Evolutionary conservation across 352 stramenopile genomes (phyloP), one percentile per base, ranked within the genome.

Genomic region (Pythium scleroteichum): DNA sequence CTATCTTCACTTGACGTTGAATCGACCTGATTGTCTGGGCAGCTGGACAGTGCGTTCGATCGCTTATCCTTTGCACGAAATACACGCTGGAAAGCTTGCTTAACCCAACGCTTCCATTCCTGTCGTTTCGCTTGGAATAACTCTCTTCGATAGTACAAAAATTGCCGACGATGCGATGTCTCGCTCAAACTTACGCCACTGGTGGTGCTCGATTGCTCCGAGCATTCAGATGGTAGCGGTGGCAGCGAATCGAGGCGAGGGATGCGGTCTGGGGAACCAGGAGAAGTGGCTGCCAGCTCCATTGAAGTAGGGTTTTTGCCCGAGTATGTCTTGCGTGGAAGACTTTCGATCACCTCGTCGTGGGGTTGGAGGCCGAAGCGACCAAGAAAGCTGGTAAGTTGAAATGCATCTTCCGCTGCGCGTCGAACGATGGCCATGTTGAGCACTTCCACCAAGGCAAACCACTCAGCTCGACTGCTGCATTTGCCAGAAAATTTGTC

Each of bases 401-500:
- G 46, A n/a, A 53, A 65, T 13, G 58, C 58, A 24, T 59, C 32
- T 38, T 65, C 48, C 9, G 58, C 58, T 3, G 58, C 58, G 17
- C 23, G 29, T 1, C 40, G 58, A 16, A 65, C 32, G 6, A 17
- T 7, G 2, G 41, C 23, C 26, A 40, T 58, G 41, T 59, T 45
- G 26, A 65, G 41, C 4, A 59, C n/a, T 13, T 65, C 41, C 7
- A 59, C 17, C 23, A 60, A 55, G 1, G 35, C 20, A 5, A 22
- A 38, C 59, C 59, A 60, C 23, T 47, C 29, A 7, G 32, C 20
- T 26, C n/a, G 27, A 38, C 26, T 35, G 16, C 23, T 8, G 16
- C 14, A 20, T n/a, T 10, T 24, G 19, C 6, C 16, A 0, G 40
- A 13, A 19, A 16, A 12, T 42, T 20, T 32, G 20, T 3, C 16